These are phyloP conservation scores for Prunus mira DNA, from an alignment of 306 rosid genomes.

Conservation along the genomic window DNA sequence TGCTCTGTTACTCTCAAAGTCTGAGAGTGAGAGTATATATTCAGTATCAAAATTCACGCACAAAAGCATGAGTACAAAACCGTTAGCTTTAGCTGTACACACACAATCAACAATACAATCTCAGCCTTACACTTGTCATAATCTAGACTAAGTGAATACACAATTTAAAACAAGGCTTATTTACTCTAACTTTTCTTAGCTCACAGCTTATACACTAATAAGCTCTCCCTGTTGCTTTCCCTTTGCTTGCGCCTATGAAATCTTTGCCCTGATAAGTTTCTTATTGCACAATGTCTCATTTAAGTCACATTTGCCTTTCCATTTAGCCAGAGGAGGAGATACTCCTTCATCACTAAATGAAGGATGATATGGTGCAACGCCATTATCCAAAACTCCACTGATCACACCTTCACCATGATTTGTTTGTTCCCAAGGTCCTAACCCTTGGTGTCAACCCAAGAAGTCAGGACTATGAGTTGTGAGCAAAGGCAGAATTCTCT, in stretches of 20 bases:
- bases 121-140: no score
- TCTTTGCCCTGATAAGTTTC: slow-evolving; percentile 61
- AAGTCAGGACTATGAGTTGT: slow-evolving; percentile 55
- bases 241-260: slow-evolving; percentile 5
- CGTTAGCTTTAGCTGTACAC: no score
- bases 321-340: slow-evolving; percentile 54
- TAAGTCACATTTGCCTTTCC: slow-evolving; percentile 68
- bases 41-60: no score
- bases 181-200: no score
- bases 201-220: no score
- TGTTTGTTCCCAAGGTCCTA: slow-evolving; percentile 54
- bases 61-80: no score
- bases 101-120: no score
- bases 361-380: slow-evolving; percentile 52
- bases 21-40: no score
- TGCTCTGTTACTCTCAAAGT: no score
- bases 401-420: slow-evolving; percentile 63
- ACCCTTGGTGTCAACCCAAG: slow-evolving; percentile 45
- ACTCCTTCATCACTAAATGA: slow-evolving; percentile 58
- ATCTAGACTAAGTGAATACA: no score
- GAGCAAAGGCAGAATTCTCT: slow-evolving; percentile 37
- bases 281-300: slow-evolving; percentile 50
- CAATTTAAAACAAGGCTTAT: no score
- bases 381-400: slow-evolving; percentile 60
- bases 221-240: neutral